phyloP scores from a whole-genome alignment of 345 rosid genomes.

The Aurinia saxatilis region DNA sequence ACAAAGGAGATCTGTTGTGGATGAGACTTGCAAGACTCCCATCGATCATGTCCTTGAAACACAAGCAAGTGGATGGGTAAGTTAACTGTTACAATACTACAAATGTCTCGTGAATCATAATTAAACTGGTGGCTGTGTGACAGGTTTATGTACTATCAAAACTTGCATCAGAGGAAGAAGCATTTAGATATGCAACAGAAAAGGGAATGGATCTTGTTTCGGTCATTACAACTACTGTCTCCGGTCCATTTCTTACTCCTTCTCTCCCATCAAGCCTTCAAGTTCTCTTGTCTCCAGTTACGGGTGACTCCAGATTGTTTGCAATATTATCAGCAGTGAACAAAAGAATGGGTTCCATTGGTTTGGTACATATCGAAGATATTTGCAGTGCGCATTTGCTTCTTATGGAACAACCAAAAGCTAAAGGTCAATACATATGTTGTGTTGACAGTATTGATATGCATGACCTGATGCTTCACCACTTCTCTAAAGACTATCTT shows the following conservation, averaged over 20 bases:
- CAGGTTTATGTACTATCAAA: conserved; percentile 74
- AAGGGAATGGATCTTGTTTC: conserved; percentile 62
- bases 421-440: conserved; percentile 64
- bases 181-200: conserved; percentile 56
- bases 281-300: conserved; percentile 65
- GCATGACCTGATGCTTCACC: conserved; percentile 34
- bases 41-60: conserved; percentile 41
- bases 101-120: not conserved
- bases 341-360: conserved; percentile 69
- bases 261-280: conserved; percentile 65
- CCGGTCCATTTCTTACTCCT: conserved; percentile 62
- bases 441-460: conserved; percentile 37
- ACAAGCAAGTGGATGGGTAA: conserved; percentile 85
- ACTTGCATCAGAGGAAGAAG: conserved; percentile 66
- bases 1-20: conserved; percentile 51
- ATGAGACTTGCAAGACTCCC: conserved; percentile 63
- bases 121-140: not conserved
- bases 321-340: conserved; percentile 59
- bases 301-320: conserved; percentile 52
- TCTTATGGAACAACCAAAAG: conserved; percentile 52
- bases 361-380: conserved; percentile 73
- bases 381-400: conserved; percentile 66
- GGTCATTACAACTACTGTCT: conserved; percentile 61
- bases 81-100: not conserved
- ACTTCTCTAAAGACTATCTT: conserved; percentile 30